Base-by-base conservation (phyloP, 1,139 yeast species). In the Arxiozyma slooffiae region DNA sequence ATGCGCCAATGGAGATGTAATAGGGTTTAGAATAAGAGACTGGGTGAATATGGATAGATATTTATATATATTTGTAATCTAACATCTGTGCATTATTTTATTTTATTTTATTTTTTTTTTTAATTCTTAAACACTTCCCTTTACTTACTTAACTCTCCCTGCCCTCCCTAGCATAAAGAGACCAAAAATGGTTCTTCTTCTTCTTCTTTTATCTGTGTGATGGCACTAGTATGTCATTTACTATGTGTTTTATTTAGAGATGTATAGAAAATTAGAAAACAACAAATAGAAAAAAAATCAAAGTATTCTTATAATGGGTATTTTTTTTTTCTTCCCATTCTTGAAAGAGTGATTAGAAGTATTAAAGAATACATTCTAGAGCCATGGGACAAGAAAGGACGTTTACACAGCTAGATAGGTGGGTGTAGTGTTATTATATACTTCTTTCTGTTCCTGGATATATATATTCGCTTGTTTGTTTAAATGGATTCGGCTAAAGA, bases 1-100 rank as follows among this genome's bases (percentile, higher is more conserved):
- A 69, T 41, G 52, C 54, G 20, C 57, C 57, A 44, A 57, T 47
- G 46, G 56, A 50, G 34, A 50, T 44, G 48, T 44, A 37, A 44
- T 26, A 41, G 34, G 17, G 11, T 40, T 30, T 16, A 8, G 14
- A 14, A 7, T 14, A 11, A n/a, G 3, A 30, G n/a, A n/a, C n/a
- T n/a, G n/a, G n/a, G n/a, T n/a, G n/a, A n/a, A n/a, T n/a, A n/a
- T n/a, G n/a, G n/a, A n/a, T n/a, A n/a, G n/a, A n/a, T n/a, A n/a
- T n/a, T n/a, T n/a, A n/a, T n/a, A n/a, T n/a, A n/a, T n/a, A n/a
- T n/a, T n/a, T n/a, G n/a, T n/a, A n/a, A n/a, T n/a, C n/a, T n/a
- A n/a, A n/a, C n/a, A n/a, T n/a, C n/a, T n/a, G n/a, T n/a, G n/a
- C n/a, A n/a, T n/a, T n/a, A n/a, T n/a, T n/a, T n/a, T n/a, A n/a